Conservation (phyloP, 331 rosid genomes). For the Erythrophleum ivorense region DNA sequence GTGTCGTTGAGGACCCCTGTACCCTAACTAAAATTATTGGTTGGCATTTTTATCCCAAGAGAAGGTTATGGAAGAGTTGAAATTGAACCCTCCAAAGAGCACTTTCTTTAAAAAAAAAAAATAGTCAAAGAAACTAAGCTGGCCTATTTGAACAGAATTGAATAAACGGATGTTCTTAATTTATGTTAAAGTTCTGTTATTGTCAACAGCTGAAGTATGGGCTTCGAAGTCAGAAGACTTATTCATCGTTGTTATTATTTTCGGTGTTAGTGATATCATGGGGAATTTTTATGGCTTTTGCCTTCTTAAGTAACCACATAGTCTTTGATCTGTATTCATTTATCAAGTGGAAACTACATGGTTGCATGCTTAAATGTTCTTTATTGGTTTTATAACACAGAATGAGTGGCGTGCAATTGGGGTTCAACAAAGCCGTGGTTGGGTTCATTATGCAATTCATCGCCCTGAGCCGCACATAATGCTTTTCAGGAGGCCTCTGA, state of each 20-base stretch:
- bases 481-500: slow-evolving; percentile 95
- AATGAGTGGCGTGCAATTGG: slow-evolving; percentile 86
- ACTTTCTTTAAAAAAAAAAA: no score
- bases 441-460: slow-evolving; percentile 95
- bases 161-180: no score
- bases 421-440: slow-evolving; percentile 98
- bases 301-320: background rate
- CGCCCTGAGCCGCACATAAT: slow-evolving; percentile 97
- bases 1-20: background rate
- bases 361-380: background rate
- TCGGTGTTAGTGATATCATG: background rate
- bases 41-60: no score
- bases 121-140: no score
- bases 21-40: no score
- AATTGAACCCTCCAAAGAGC: no score
- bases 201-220: no score
- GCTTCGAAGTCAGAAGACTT: no score
- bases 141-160: no score
- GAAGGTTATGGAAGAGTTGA: no score
- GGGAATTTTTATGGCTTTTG: background rate
- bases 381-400: slow-evolving; percentile 22
- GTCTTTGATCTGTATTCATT: background rate
- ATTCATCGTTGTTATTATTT: no score
- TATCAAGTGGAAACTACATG: background rate
- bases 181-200: no score